These are phyloP conservation scores for Pleurotus pulmonarius DNA, from an alignment of 768 basidiomycete genomes.

Conservation along the genomic window DNA sequence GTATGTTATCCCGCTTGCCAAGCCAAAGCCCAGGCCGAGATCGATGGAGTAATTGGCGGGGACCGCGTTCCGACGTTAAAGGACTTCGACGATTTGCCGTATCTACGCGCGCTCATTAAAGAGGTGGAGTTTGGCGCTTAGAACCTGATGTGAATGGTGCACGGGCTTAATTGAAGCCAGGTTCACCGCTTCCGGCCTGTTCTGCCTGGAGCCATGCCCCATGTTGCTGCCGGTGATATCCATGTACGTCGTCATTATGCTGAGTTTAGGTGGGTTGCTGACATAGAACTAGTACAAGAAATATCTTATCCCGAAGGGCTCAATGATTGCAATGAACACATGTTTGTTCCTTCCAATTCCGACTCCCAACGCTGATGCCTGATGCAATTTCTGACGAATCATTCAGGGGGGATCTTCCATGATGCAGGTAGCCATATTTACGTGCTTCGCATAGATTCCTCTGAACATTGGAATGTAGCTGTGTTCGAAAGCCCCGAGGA, in stretches of 20 bases:
- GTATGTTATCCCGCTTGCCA: constrained; percentile 21
- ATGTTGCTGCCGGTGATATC: not conserved
- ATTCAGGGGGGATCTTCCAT: too few relatives aligned
- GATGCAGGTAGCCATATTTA: not conserved
- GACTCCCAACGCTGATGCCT: too few relatives aligned
- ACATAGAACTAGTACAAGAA: not conserved
- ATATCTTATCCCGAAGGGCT: not conserved
- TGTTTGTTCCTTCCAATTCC: not conserved
- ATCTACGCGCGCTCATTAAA: constrained; percentile 19
- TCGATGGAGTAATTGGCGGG: constrained; percentile 24
- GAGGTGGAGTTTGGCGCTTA: constrained; percentile 11
- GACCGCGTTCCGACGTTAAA: constrained; percentile 21
- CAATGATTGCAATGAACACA: not conserved
- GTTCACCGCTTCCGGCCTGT: not conserved
- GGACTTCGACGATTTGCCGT: constrained; percentile 20
- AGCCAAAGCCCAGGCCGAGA: constrained; percentile 21
- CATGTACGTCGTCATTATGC: not conserved
- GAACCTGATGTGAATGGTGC: not conserved
- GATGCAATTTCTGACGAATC: too few relatives aligned
- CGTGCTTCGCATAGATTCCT: not conserved
- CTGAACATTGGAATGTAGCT: not conserved
- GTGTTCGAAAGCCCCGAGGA: not conserved
- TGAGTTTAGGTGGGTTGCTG: not conserved
- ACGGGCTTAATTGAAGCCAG: not conserved
- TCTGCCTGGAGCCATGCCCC: not conserved